A percentile compares a stretch with the other conserved stretches of the same genome.
Evolutionary conservation across 768 basidiomycete genomes (phyloP).

Genomic region (Chalciporus sphaerocephalus): DNA sequence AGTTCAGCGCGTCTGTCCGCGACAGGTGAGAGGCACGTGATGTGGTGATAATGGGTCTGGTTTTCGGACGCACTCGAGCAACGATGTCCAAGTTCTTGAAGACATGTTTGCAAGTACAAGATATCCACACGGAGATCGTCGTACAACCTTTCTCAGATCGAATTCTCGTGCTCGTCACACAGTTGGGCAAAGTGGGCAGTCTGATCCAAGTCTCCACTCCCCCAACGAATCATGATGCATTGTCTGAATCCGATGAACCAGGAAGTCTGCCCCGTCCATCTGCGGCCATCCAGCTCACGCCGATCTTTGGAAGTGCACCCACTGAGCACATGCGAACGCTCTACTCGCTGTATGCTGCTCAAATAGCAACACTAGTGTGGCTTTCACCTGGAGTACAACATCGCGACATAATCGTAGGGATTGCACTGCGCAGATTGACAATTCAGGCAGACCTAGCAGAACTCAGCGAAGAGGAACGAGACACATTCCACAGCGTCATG

Average conservation of each 20-base stretch:
- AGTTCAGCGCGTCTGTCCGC: not conserved
- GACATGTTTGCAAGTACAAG: slow-evolving; percentile 48
- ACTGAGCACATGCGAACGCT: slow-evolving; percentile 66
- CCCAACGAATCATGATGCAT: slow-evolving; percentile 43
- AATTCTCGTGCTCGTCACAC: slow-evolving; percentile 81
- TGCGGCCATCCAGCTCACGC: slow-evolving; percentile 69
- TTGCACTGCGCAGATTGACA: slow-evolving; percentile 52
- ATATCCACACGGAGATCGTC: slow-evolving; percentile 64
- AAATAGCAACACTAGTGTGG: slow-evolving; percentile 86
- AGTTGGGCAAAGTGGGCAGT: slow-evolving; percentile 85
- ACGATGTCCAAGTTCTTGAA: slow-evolving; percentile 35
- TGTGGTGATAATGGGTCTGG: not conserved
- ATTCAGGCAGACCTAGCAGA: slow-evolving; percentile 20
- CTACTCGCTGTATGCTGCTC: slow-evolving; percentile 78
- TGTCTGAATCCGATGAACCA: slow-evolving; percentile 33
- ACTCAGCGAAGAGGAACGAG: slow-evolving; percentile 39
- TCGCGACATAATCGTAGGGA: slow-evolving; percentile 67
- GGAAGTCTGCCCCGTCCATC: slow-evolving; percentile 53
- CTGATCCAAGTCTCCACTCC: slow-evolving; percentile 82
- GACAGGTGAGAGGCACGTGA: not conserved
- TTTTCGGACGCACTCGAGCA: not conserved
- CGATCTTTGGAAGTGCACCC: slow-evolving; percentile 71
- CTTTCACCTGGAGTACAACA: slow-evolving; percentile 43
- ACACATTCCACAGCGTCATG: slow-evolving; percentile 50
- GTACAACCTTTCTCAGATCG: slow-evolving; percentile 80